Conservation (phyloP, 108 stramenopile species). For the Nannochloropsis gaditana region DNA sequence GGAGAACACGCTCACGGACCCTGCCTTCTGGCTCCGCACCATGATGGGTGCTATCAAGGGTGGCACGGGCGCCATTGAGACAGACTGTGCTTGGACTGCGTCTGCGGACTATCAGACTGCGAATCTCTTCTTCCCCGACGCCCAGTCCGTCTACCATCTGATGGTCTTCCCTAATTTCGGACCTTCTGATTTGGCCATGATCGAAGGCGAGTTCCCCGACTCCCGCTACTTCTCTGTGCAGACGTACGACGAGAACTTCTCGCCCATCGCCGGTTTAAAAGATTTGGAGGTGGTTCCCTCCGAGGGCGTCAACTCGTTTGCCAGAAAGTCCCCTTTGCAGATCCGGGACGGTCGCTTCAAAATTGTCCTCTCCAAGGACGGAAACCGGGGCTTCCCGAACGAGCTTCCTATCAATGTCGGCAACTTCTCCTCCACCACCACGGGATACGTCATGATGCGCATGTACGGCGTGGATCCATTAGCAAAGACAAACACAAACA, state of each 20-base stretch:
- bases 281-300: neutral
- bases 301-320: neutral
- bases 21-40: neutral
- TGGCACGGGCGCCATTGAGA: neutral
- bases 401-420: neutral
- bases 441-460: neutral
- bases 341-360: neutral
- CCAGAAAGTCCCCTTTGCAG: neutral
- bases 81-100: neutral
- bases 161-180: neutral
- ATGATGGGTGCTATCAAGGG: conserved; percentile 1
- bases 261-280: neutral
- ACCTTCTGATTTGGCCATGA: neutral
- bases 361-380: conserved; percentile 5
- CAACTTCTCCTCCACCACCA: neutral
- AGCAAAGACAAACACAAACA: neutral
- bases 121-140: neutral
- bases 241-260: neutral
- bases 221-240: neutral
- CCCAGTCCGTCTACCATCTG: neutral
- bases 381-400: neutral
- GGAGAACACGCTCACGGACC: neutral
- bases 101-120: neutral
- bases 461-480: neutral
- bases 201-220: conserved; percentile 7